phyloP scores from a whole-genome alignment of 148 eudicot genomes.

The Pharnaceum exiguum region DNA sequence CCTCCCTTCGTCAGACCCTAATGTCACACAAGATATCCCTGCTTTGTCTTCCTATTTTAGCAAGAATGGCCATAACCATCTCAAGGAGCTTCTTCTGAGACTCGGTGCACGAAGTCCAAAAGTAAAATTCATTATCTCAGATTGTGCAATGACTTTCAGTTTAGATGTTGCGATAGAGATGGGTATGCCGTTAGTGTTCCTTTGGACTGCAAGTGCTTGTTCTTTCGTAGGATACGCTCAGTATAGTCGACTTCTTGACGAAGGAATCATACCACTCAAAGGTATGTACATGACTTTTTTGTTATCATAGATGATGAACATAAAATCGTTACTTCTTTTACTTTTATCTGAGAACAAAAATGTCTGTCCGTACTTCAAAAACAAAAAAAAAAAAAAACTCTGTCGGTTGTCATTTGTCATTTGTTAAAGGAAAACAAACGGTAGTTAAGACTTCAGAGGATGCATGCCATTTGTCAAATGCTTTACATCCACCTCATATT shows the following conservation, averaged over 20 bases:
- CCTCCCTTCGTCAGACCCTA: constrained; percentile 32
- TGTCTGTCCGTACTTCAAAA: too few species aligned
- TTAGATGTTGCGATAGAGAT: constrained; percentile 39
- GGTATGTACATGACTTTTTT: constrained; percentile 23
- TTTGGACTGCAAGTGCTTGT: constrained; percentile 62
- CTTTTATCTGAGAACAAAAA: too few species aligned
- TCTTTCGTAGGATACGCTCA: constrained; percentile 39
- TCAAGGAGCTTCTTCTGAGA: constrained; percentile 26
- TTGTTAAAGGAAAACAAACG: too few species aligned
- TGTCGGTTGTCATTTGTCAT: too few species aligned
- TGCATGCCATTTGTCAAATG: constrained; percentile 37
- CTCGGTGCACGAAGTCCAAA: constrained; percentile 32
- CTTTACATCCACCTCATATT: constrained; percentile 38
- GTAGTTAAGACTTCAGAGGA: constrained; percentile 33
- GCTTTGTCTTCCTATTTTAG: constrained; percentile 32
- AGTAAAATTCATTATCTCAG: constrained; percentile 54
- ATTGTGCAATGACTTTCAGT: constrained; percentile 47
- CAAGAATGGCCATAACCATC: constrained; percentile 26
- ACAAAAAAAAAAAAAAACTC: too few species aligned
- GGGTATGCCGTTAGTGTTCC: constrained; percentile 39
- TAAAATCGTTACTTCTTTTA: too few species aligned
- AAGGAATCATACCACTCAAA: constrained; percentile 43
- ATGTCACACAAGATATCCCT: constrained; percentile 43
- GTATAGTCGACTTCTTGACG: constrained; percentile 27
- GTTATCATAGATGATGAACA: too few species aligned